Conservation (phyloP, 1,139 yeast genomes). For the Saccharomyces pastorianus region DNA sequence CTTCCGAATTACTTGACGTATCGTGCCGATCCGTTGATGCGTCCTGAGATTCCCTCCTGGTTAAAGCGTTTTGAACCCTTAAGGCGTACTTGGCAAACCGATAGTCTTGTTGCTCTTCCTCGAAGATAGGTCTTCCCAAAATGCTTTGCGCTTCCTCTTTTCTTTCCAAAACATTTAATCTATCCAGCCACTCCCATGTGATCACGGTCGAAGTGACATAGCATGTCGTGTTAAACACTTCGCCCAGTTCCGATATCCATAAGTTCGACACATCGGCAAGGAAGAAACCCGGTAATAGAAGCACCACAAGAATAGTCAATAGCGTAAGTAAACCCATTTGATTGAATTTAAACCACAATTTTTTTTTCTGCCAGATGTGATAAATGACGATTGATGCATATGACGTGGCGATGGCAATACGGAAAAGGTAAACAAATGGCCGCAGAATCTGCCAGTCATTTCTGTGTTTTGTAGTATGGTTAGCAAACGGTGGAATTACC, state of each 20-base stretch:
- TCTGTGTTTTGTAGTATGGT: slow-evolving; percentile 15
- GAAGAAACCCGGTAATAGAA: slow-evolving; percentile 65
- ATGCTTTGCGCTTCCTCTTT: slow-evolving; percentile 71
- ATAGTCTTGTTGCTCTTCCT: slow-evolving; percentile 38
- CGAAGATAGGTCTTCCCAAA: slow-evolving; percentile 69
- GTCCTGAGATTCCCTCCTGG: slow-evolving; percentile 4
- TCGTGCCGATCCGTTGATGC: slow-evolving; percentile 3
- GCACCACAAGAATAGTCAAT: slow-evolving; percentile 50
- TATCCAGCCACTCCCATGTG: slow-evolving; percentile 86
- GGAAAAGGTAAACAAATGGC: slow-evolving; percentile 68
- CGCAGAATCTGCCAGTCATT: slow-evolving; percentile 43
- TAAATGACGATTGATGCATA: slow-evolving; percentile 62
- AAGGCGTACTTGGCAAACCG: slow-evolving; percentile 27
- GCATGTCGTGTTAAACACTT: slow-evolving; percentile 61
- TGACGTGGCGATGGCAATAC: slow-evolving; percentile 66
- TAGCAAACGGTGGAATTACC: slow-evolving; percentile 45
- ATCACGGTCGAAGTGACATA: slow-evolving; percentile 68
- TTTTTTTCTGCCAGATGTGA: slow-evolving; percentile 42
- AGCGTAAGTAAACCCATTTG: slow-evolving; percentile 47
- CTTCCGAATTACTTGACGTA: background rate
- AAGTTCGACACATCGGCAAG: slow-evolving; percentile 68
- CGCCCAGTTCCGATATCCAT: slow-evolving; percentile 66
- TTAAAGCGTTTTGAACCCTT: slow-evolving; percentile 21
- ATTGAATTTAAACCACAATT: slow-evolving; percentile 44
- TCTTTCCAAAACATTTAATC: slow-evolving; percentile 52